These are phyloP conservation scores for Starmerella sirachaensis DNA, from an alignment of 805 yeast genomes.

Conservation along the genomic window DNA sequence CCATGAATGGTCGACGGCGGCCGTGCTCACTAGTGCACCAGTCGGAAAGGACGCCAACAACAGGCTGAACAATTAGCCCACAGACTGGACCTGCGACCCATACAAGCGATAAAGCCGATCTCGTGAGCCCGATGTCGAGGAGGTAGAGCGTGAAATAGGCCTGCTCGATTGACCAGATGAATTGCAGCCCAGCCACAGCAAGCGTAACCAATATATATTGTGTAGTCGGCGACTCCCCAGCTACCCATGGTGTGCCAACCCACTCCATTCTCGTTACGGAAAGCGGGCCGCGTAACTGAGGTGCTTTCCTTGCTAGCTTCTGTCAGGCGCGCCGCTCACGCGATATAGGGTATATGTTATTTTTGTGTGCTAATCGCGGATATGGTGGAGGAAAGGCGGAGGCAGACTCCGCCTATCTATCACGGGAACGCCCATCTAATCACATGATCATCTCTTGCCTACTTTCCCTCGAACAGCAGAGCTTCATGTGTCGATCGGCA, in stretches of 20 bases:
- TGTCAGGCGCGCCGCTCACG: no score
- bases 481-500: no score
- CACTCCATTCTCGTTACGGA: constrained; percentile 18
- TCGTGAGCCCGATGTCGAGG: constrained; percentile 50
- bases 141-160: constrained; percentile 52
- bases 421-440: no score
- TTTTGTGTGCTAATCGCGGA: no score
- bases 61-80: constrained; percentile 53
- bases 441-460: no score
- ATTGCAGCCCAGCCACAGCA: constrained; percentile 45
- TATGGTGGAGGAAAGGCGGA: no score
- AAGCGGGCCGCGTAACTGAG: no score
- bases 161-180: constrained; percentile 57
- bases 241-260: constrained; percentile 20
- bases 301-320: no score
- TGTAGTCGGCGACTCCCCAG: constrained; percentile 11
- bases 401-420: no score
- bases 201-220: constrained; percentile 23
- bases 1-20: constrained; percentile 44
- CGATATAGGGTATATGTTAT: no score
- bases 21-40: constrained; percentile 31
- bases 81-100: constrained; percentile 61
- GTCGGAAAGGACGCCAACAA: constrained; percentile 49
- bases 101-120: constrained; percentile 41
- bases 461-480: no score